Conservation (phyloP, 1,284 basidiomycete genomes). For the Puccinia horiana region DNA sequence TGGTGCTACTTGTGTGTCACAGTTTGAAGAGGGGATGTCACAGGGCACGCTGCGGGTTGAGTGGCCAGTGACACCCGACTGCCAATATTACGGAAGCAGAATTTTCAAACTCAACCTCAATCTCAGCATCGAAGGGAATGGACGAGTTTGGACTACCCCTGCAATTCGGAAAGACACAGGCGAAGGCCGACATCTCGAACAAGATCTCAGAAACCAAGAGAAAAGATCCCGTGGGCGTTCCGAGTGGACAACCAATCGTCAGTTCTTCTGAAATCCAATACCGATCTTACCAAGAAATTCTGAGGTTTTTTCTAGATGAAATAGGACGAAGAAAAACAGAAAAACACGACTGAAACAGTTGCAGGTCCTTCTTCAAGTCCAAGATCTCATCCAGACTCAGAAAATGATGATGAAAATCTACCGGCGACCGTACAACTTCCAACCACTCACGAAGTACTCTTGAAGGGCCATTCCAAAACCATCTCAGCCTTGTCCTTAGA, state of each 20-base stretch:
- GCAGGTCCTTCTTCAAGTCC: constrained; percentile 8
- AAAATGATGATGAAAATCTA: constrained; percentile 8
- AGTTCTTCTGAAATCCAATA: not conserved
- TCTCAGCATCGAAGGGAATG: constrained; percentile 3
- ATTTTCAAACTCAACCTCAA: not conserved
- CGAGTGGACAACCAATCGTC: not conserved
- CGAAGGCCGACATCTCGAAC: constrained; percentile 26
- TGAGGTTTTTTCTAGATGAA: not conserved
- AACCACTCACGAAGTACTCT: constrained; percentile 72
- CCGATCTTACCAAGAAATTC: not conserved
- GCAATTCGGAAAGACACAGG: constrained; percentile 33
- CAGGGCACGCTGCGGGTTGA: too few relatives aligned
- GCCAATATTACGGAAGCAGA: too few relatives aligned
- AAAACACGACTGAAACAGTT: not conserved
- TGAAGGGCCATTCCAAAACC: constrained; percentile 94
- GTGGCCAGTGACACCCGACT: too few relatives aligned
- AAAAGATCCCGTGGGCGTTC: not conserved
- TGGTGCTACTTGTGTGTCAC: too few relatives aligned
- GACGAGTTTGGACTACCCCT: constrained; percentile 43
- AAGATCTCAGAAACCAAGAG: constrained; percentile 48
- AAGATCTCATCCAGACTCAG: constrained; percentile 5
- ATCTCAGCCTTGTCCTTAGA: constrained; percentile 88
- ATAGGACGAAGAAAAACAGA: not conserved
- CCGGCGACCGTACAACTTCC: constrained; percentile 56
- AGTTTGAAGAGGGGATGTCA: too few relatives aligned